Conservation (phyloP, 345 rosid species). For the Reutealis trisperma region DNA sequence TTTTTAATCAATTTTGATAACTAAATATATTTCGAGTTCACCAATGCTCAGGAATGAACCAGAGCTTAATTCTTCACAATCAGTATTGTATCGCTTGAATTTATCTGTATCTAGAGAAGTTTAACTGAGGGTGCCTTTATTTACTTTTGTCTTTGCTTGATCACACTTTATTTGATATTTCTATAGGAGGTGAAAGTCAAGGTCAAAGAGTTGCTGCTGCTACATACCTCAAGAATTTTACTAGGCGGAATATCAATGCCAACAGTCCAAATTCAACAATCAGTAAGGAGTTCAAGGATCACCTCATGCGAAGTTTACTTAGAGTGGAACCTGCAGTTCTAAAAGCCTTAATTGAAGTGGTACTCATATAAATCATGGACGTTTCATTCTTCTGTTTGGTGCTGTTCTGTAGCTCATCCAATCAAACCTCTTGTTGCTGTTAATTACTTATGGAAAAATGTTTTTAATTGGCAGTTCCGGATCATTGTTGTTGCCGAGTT, state of each 20-base stretch:
- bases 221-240: slow-evolving; percentile 69
- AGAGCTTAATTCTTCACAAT: no score
- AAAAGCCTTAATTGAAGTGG: slow-evolving; percentile 82
- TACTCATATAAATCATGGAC: slow-evolving; percentile 21
- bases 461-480: slow-evolving; percentile 52
- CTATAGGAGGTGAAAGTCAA: slow-evolving; percentile 55
- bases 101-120: no score
- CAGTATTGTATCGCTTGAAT: no score
- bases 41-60: no score
- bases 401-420: background rate
- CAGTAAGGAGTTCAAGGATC: slow-evolving; percentile 72
- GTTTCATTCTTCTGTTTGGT: background rate
- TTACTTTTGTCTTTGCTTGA: background rate
- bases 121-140: no score
- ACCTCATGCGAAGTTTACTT: slow-evolving; percentile 64
- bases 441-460: slow-evolving; percentile 3
- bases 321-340: slow-evolving; percentile 58
- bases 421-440: background rate
- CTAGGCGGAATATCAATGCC: slow-evolving; percentile 45
- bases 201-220: slow-evolving; percentile 80
- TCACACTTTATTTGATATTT: background rate
- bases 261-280: slow-evolving; percentile 40
- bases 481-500: slow-evolving; percentile 59
- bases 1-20: no score
- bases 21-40: no score